Percentiles rank a stretch among this genome's conserved stretches.
phyloP scores from a whole-genome alignment of 192 early-diverging fungal genomes.

The Chytriomyces sp. region DNA sequence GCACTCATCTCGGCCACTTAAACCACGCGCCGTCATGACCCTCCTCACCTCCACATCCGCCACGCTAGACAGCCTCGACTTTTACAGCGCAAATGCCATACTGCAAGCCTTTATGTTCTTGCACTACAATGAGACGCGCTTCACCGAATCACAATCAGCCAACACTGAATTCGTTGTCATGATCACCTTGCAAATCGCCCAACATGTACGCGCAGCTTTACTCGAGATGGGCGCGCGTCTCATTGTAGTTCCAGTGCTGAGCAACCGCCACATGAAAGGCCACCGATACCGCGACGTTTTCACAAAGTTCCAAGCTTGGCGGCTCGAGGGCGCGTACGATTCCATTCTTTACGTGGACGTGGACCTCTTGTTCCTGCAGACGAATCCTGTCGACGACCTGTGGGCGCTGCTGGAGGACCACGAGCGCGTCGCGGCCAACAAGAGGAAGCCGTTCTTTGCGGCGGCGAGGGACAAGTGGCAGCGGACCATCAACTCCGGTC shows the following conservation, averaged over 20 bases:
- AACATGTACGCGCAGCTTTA: background rate
- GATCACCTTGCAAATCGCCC: background rate
- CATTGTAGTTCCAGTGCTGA: constrained; percentile 1
- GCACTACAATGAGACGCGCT: background rate
- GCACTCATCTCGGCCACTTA: background rate
- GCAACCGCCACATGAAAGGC: background rate
- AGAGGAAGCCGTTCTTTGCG: background rate
- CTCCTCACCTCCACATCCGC: background rate
- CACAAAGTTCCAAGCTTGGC: constrained; percentile 4
- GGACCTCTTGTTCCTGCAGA: background rate
- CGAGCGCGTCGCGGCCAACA: background rate
- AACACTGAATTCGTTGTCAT: constrained; percentile 18
- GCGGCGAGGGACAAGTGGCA: background rate
- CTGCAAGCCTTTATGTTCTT: background rate
- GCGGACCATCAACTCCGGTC: background rate
- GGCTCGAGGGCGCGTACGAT: background rate
- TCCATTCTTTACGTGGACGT: background rate
- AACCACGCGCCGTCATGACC: background rate
- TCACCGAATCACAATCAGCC: background rate
- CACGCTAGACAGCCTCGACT: background rate
- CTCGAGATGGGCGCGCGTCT: background rate
- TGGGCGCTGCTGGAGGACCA: background rate
- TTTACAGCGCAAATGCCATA: background rate
- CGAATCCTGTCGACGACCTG: background rate
- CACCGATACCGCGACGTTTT: background rate